These are phyloP conservation scores for Cytospora chrysosperma DNA, from an alignment of 2,329 filamentous ascomycete genomes.

Conservation along the genomic window DNA sequence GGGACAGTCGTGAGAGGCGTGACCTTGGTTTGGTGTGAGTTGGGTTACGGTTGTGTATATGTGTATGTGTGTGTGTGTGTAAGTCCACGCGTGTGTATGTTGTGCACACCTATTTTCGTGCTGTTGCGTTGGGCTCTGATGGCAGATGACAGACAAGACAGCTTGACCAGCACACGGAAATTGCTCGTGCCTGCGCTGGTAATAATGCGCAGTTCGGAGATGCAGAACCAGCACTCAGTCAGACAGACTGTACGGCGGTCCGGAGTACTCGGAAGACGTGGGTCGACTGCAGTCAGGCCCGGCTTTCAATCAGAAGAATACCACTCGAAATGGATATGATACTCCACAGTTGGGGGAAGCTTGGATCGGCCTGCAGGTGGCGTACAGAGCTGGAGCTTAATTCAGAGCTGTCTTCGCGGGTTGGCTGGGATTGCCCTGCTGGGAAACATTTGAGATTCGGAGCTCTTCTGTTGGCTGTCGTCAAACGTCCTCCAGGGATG, in stretches of 20 bases:
- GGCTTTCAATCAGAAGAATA: not conserved
- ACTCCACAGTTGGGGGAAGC: not conserved
- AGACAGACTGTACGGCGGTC: not conserved
- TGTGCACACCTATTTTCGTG: slow-evolving; percentile 3
- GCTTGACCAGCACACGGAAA: slow-evolving; percentile 3
- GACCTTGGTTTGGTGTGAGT: slow-evolving; percentile 15
- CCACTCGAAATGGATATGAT: not conserved
- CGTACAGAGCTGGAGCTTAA: not conserved
- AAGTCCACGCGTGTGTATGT: not conserved
- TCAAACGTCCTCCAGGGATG: not conserved
- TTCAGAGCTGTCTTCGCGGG: not conserved
- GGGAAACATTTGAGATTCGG: not conserved
- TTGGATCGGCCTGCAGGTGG: not conserved
- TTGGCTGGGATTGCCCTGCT: not conserved
- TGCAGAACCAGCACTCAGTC: not conserved
- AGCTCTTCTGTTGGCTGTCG: not conserved
- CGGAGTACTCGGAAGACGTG: not conserved
- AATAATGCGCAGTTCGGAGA: not conserved
- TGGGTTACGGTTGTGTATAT: not conserved
- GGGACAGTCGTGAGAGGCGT: slow-evolving; percentile 19
- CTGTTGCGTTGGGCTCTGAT: slow-evolving; percentile 4
- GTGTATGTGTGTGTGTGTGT: not conserved
- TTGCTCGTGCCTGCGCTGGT: not conserved
- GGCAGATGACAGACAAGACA: not conserved
- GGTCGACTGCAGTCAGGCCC: not conserved